phyloP scores from a whole-genome alignment of 2,329 filamentous ascomycete genomes.

The Achaetomium macrosporum region DNA sequence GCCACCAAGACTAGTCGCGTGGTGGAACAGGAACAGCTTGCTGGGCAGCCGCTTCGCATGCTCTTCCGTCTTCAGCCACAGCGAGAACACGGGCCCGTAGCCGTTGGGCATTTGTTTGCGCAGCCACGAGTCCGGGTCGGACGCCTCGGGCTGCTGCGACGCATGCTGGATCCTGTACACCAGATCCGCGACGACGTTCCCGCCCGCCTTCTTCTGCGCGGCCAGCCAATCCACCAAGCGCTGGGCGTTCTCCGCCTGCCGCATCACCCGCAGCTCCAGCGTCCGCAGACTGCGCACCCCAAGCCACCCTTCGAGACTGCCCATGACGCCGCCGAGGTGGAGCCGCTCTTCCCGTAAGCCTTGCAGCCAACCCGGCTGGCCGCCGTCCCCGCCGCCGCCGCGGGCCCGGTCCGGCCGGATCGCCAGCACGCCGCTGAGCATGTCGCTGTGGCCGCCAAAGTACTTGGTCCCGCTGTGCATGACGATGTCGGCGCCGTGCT shows the following conservation, averaged over 20 bases:
- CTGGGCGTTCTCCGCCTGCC: conserved; percentile 67
- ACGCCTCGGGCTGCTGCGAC: conserved; percentile 63
- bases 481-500: conserved; percentile 72
- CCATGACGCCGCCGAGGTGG: conserved; percentile 79
- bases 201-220: conserved; percentile 35
- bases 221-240: conserved; percentile 68
- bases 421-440: conserved; percentile 80
- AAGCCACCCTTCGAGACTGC: conserved; percentile 86
- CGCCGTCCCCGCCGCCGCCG: conserved; percentile 27
- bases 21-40: conserved; percentile 77
- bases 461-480: conserved; percentile 97
- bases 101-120: conserved; percentile 84
- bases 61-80: conserved; percentile 56
- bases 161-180: conserved; percentile 52
- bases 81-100: conserved; percentile 80
- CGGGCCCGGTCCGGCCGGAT: conserved; percentile 46
- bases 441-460: conserved; percentile 88
- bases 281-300: conserved; percentile 82
- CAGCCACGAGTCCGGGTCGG: conserved; percentile 64
- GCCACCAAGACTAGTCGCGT: conserved; percentile 88
- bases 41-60: conserved; percentile 67
- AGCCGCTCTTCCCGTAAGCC: conserved; percentile 62
- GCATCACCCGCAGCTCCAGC: conserved; percentile 71
- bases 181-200: conserved; percentile 21
- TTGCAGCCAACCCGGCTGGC: conserved; percentile 45